Percentiles rank a stretch among this genome's conserved stretches.
phyloP scores from a whole-genome alignment of 345 rosid genomes.

The Boechera stricta region DNA sequence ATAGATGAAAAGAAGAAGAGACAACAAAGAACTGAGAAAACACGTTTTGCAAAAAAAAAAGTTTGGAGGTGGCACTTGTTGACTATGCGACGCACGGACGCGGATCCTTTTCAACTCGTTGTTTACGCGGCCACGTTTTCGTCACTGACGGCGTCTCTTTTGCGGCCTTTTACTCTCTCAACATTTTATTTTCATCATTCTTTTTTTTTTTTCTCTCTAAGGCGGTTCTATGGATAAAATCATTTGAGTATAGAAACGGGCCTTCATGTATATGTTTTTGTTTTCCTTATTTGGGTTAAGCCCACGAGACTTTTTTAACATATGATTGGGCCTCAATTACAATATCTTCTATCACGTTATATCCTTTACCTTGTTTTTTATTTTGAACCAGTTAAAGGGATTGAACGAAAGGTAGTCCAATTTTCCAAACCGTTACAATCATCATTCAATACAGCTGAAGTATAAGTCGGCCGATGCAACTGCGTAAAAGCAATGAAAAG shows the following conservation, averaged over 20 bases:
- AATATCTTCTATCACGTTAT: neutral
- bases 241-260: neutral
- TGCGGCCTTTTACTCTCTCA: constrained; percentile 32
- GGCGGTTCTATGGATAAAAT: constrained; percentile 12
- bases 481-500: neutral
- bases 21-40: constrained; percentile 6
- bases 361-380: neutral
- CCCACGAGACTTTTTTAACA: neutral
- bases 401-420: neutral
- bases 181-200: no score
- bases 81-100: constrained; percentile 32
- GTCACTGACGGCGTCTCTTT: constrained; percentile 19
- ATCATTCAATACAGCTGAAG: neutral
- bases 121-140: constrained; percentile 33
- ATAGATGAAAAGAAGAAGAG: constrained; percentile 1
- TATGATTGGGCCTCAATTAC: neutral
- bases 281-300: neutral
- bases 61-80: constrained; percentile 9
- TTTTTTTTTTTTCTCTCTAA: neutral
- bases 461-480: neutral
- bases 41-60: neutral
- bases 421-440: neutral
- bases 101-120: constrained; percentile 24
- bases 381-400: neutral
- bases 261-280: constrained; percentile 1